phyloP scores from a whole-genome alignment of 768 basidiomycete genomes.

The Tricholoma furcatifolium region DNA sequence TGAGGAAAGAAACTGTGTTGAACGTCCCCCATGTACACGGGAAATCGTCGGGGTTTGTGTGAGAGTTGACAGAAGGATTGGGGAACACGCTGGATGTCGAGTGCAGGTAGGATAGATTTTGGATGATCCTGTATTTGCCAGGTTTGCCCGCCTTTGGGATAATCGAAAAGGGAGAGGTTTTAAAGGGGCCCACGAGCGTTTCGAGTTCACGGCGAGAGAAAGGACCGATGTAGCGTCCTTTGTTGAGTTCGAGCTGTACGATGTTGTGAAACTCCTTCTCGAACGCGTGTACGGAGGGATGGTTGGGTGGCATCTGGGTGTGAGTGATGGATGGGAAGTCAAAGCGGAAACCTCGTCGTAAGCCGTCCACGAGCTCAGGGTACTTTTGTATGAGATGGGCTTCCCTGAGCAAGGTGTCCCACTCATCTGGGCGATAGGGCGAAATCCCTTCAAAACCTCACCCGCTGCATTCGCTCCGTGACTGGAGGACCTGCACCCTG shows the following conservation, averaged over 20 bases:
- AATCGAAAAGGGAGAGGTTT: too few relatives aligned
- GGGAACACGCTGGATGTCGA: background rate
- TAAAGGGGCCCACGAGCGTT: conserved; percentile 24
- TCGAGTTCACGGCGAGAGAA: conserved; percentile 14
- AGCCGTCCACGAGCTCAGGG: conserved; percentile 7
- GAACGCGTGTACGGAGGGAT: conserved; percentile 3
- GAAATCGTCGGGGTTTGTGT: conserved; percentile 23
- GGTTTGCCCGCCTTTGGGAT: too few relatives aligned
- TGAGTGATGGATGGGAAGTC: conserved; percentile 13
- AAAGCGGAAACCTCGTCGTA: conserved; percentile 20
- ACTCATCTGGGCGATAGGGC: too few relatives aligned
- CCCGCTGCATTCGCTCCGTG: conserved; percentile 27
- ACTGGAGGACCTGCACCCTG: conserved; percentile 18
- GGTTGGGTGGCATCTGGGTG: conserved; percentile 21
- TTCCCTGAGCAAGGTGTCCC: background rate
- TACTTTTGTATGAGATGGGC: conserved; percentile 15
- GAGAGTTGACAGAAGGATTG: conserved; percentile 21
- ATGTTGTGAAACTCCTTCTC: conserved; percentile 4
- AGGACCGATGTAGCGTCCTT: conserved; percentile 19
- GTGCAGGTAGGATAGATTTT: conserved; percentile 23
- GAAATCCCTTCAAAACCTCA: background rate
- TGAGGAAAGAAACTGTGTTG: background rate
- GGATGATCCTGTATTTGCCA: too few relatives aligned
- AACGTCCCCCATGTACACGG: too few relatives aligned
- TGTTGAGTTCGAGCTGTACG: conserved; percentile 9